Conservation (phyloP, 306 rosid genomes). For the Castanea crenata region DNA sequence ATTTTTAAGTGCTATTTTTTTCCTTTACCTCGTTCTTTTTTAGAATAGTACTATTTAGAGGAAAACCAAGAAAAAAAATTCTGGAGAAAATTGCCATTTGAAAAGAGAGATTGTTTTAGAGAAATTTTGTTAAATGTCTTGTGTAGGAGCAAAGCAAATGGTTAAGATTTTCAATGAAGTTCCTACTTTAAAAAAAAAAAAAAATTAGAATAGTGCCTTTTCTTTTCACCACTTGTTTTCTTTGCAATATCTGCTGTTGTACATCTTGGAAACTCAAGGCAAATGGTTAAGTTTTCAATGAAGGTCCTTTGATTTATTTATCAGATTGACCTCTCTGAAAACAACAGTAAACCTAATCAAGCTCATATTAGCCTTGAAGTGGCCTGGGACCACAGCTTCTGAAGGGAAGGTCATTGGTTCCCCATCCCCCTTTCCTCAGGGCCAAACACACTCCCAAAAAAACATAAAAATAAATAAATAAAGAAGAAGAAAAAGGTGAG, state of each 20-base stretch:
- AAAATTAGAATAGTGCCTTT: no score
- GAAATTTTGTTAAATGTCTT: no score
- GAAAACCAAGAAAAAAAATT: no score
- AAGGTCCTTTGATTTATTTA: neutral
- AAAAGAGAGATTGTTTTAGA: no score
- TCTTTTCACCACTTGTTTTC: neutral
- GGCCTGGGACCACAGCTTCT: neutral
- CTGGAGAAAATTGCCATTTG: no score
- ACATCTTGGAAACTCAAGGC: neutral
- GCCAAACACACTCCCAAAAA: neutral
- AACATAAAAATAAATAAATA: no score
- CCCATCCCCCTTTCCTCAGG: neutral
- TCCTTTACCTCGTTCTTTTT: neutral
- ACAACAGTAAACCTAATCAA: neutral
- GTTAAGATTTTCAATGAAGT: no score
- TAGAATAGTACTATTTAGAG: no score
- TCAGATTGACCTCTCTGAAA: neutral
- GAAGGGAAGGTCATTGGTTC: neutral
- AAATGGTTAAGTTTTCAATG: neutral
- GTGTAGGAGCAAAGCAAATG: no score
- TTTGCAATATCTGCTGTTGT: neutral
- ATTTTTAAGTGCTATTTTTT: neutral
- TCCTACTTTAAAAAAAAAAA: no score
- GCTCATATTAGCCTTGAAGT: neutral
- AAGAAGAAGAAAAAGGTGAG: neutral